phyloP scores from a whole-genome alignment of 1,284 basidiomycete species.

The Fomitopsis palustris region DNA sequence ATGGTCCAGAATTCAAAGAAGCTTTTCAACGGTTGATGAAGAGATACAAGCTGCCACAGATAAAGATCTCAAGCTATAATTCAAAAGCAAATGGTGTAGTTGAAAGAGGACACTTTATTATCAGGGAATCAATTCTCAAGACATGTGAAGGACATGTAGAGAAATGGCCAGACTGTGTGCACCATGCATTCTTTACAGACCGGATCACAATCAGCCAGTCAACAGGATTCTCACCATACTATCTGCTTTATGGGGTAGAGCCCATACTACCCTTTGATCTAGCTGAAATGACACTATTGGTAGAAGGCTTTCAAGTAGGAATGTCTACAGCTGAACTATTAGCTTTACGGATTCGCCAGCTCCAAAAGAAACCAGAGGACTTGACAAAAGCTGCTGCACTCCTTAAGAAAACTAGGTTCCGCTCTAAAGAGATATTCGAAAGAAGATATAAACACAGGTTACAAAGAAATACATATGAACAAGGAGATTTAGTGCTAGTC shows the following conservation, averaged over 20 bases:
- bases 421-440: background rate
- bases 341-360: background rate
- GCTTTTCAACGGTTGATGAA: too few species aligned
- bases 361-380: background rate
- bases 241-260: background rate
- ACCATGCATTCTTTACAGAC: conserved; percentile 38
- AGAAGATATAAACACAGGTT: background rate
- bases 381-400: background rate
- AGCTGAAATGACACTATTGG: background rate
- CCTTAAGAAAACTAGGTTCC: too few species aligned
- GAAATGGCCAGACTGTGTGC: conserved; percentile 26
- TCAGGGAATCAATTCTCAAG: conserved; percentile 34
- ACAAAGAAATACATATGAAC: background rate
- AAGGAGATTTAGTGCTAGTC: background rate
- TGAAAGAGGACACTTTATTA: conserved; percentile 33
- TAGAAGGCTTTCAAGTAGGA: background rate
- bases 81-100: conserved; percentile 36
- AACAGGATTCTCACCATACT: conserved; percentile 35
- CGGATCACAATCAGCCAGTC: too few species aligned
- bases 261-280: background rate
- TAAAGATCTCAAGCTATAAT: conserved; percentile 42
- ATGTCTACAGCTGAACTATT: background rate
- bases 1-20: too few species aligned
- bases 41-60: conserved; percentile 37
- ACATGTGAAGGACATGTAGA: conserved; percentile 27